phyloP scores from a whole-genome alignment of 352 stramenopile genomes.

The Pythium biforme region DNA sequence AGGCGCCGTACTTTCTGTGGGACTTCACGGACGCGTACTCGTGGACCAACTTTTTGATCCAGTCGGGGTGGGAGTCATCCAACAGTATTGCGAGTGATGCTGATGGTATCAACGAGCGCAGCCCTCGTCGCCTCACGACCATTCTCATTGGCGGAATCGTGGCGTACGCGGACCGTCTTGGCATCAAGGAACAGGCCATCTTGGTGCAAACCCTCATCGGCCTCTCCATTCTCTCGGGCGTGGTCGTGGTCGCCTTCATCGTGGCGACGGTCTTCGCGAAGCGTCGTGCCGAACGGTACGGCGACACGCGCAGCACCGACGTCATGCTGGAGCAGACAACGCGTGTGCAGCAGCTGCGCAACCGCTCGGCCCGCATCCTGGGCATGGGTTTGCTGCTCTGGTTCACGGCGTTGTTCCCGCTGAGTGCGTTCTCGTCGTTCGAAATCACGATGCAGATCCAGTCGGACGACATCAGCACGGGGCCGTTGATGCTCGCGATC shows the following conservation, averaged over 20 bases:
- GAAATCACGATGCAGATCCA: constrained; percentile 73
- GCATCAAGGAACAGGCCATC: constrained; percentile 46
- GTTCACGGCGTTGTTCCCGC: constrained; percentile 58
- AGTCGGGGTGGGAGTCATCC: constrained; percentile 3
- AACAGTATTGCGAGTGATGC: constrained; percentile 17
- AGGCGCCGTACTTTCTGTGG: constrained; percentile 67
- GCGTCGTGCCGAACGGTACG: constrained; percentile 43
- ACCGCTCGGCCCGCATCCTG: constrained; percentile 60
- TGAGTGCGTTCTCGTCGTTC: constrained; percentile 62
- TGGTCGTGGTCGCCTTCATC: constrained; percentile 45
- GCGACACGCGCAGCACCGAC: constrained; percentile 45
- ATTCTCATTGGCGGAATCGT: constrained; percentile 54
- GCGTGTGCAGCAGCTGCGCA: constrained; percentile 51
- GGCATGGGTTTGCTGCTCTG: constrained; percentile 60
- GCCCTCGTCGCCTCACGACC: constrained; percentile 39
- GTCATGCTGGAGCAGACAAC: constrained; percentile 37
- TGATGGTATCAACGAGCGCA: not conserved
- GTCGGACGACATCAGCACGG: constrained; percentile 19
- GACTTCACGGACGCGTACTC: constrained; percentile 70
- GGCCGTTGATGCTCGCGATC: constrained; percentile 38
- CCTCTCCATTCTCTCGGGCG: constrained; percentile 40
- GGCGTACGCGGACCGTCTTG: constrained; percentile 56
- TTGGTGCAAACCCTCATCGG: constrained; percentile 36
- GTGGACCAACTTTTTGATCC: constrained; percentile 67
- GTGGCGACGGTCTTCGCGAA: constrained; percentile 43